Evolutionary conservation across 2,329 filamentous ascomycete genomes (phyloP).

Genomic region (Fusarium sp.): DNA sequence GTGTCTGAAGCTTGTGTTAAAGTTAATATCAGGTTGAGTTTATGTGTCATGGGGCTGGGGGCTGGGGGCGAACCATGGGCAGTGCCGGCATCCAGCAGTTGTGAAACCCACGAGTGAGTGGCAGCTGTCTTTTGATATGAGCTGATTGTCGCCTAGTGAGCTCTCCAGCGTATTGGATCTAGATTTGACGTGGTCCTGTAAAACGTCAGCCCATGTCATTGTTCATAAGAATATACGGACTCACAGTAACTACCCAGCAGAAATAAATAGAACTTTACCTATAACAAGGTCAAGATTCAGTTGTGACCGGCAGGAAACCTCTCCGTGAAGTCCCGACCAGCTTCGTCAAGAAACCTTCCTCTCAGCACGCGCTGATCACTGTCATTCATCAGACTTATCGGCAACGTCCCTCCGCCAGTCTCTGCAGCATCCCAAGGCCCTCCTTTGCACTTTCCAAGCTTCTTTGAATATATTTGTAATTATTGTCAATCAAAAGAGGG

Average conservation of each 20-base stretch:
- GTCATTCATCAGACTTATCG: background rate
- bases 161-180: background rate
- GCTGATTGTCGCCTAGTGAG: rapidly evolving
- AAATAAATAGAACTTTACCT: rapidly evolving
- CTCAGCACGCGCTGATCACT: conserved; percentile 2
- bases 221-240: background rate
- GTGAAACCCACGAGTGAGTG: rapidly evolving
- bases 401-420: background rate
- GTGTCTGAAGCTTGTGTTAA: background rate
- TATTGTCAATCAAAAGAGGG: background rate
- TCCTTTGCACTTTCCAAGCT: background rate
- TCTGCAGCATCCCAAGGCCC: background rate
- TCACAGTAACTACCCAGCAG: background rate
- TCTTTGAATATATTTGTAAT: background rate
- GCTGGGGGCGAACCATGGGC: too few species aligned
- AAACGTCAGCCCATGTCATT: background rate
- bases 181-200: background rate
- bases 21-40: background rate
- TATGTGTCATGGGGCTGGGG: background rate
- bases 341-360: background rate
- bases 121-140: background rate
- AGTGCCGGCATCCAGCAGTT: background rate
- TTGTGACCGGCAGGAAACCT: background rate
- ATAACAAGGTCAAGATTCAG: rapidly evolving
- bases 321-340: background rate